Base-by-base conservation (phyloP, 495 filamentous ascomycete genomes). In the Hyaloscypha bicolor region DNA sequence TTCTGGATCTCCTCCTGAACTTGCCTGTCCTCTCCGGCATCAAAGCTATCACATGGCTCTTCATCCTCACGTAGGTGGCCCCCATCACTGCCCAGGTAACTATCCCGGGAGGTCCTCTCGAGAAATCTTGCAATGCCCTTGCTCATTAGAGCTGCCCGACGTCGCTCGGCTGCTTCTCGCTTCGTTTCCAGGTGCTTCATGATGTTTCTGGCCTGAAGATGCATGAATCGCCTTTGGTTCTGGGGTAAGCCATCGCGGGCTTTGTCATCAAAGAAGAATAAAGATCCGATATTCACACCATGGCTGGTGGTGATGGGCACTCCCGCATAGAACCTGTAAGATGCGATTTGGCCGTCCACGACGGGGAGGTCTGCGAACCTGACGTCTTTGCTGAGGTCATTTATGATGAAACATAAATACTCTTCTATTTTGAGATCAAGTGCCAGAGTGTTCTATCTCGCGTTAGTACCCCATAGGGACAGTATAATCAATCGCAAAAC, bases 211-310 rank as follows among this genome's bases (percentile, higher is more conserved):
- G 86, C 67, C 55, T 64, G 56, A n/a, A 67, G 52, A 29, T 57
- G 48, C 51, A 72, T 58, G 39, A 71, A 78, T 60, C 76, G 71
- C 14, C 73, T 78, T 60, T 79, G 74, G 5, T 75, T 71, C 3
- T 69, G 65, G 6, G 67, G 69, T 11, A 85, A 70, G 6, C 80
- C 80, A 9, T 79, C 72, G n/a, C 82, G 77, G 9, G 86, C 81
- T 51, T 80, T 76, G 45, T 85, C 78, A 71, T 93, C 90, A 5
- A 92, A 72, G 11, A 92, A 79, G 64, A 87, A 91, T 51, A 92
- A 80, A 16, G 85, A 87, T 21, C 91, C 91, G 68, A 94, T 88
- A 39, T 89, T 88, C 72, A 91, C 83, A 9, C 87, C 88, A 16
- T 81, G 83, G 3, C 82, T 86, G 0, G 88, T 91, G 2, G 87